A percentile compares a stretch with the other conserved stretches of the same genome.
Evolutionary conservation across 176 grass and related monocot genomes (phyloP).

Genomic region (Hyparrhenia diplandra): DNA sequence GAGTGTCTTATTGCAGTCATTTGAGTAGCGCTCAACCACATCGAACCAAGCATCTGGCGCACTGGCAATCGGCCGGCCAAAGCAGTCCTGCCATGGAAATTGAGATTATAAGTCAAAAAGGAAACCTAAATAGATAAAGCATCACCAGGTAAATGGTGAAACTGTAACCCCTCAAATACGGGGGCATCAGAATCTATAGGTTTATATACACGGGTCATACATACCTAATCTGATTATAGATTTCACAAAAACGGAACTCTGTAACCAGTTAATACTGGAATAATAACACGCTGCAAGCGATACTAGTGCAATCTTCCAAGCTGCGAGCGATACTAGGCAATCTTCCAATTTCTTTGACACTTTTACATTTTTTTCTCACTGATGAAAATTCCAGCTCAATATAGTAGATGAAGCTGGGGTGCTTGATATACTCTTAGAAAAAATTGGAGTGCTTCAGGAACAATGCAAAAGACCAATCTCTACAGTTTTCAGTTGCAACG

Average conservation of each 20-base stretch:
- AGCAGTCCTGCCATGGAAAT: conserved; percentile 64
- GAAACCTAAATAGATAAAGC: not conserved
- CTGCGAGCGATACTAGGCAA: too few relatives aligned
- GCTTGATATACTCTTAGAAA: not conserved
- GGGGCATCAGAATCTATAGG: not conserved
- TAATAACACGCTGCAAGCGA: not conserved
- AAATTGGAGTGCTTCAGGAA: not conserved
- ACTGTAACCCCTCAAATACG: not conserved
- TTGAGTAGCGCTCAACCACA: conserved; percentile 76
- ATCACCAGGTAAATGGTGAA: not conserved
- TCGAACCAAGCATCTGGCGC: conserved; percentile 86
- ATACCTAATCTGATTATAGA: not conserved
- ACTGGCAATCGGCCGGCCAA: conserved; percentile 76
- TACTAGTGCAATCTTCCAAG: too few relatives aligned
- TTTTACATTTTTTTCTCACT: not conserved
- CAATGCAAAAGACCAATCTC: not conserved
- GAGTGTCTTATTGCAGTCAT: conserved; percentile 88
- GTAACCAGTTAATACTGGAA: not conserved
- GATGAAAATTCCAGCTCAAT: not conserved
- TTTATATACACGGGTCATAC: not conserved
- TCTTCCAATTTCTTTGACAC: too few relatives aligned
- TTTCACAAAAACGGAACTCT: not conserved
- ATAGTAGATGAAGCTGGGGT: not conserved
- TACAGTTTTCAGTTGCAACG: not conserved
- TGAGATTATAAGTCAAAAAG: not conserved